phyloP scores from a whole-genome alignment of 805 yeast genomes.

The Wickerhamomyces chaumierensis region DNA sequence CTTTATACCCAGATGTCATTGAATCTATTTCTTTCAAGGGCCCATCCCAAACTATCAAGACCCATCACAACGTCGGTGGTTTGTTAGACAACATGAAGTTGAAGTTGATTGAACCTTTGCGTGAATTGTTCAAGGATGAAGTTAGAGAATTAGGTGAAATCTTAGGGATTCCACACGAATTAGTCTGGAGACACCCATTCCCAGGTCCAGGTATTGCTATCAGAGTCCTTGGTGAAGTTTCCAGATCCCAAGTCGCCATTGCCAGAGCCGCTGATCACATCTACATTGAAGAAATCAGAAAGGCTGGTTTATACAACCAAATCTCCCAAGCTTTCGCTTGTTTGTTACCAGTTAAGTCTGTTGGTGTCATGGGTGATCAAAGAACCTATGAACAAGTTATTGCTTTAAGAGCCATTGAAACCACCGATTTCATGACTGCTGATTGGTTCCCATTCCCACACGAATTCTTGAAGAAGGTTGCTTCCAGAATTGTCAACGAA shows the following conservation, averaged over 20 bases:
- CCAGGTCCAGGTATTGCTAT: slow-evolving; percentile 99
- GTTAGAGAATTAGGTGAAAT: slow-evolving; percentile 93
- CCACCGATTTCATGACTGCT: slow-evolving; percentile 98
- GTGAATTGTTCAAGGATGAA: slow-evolving; percentile 98
- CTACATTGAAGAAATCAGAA: slow-evolving; percentile 90
- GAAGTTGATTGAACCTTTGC: slow-evolving; percentile 94
- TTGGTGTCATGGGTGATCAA: slow-evolving; percentile 99
- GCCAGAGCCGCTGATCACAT: slow-evolving; percentile 96
- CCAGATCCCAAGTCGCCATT: slow-evolving; percentile 84
- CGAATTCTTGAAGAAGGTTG: slow-evolving; percentile 80
- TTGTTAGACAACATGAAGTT: slow-evolving; percentile 95
- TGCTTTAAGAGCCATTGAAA: slow-evolving; percentile 96
- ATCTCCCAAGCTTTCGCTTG: slow-evolving; percentile 98
- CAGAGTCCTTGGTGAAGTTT: slow-evolving; percentile 95
- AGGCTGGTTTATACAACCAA: slow-evolving; percentile 83
- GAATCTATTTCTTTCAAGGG: slow-evolving; percentile 99
- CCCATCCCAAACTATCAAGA: slow-evolving; percentile 98
- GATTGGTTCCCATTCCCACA: slow-evolving; percentile 97
- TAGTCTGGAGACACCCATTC: slow-evolving; percentile 99
- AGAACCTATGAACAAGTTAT: slow-evolving; percentile 98
- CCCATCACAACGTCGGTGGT: slow-evolving; percentile 99
- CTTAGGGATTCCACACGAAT: slow-evolving; percentile 89
- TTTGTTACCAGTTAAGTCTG: slow-evolving; percentile 92
- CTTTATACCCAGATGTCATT: slow-evolving; percentile 95
- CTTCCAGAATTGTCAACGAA: slow-evolving; percentile 95